phyloP scores from a whole-genome alignment of 2,329 filamentous ascomycete genomes.

The Phialophora chinensis region DNA sequence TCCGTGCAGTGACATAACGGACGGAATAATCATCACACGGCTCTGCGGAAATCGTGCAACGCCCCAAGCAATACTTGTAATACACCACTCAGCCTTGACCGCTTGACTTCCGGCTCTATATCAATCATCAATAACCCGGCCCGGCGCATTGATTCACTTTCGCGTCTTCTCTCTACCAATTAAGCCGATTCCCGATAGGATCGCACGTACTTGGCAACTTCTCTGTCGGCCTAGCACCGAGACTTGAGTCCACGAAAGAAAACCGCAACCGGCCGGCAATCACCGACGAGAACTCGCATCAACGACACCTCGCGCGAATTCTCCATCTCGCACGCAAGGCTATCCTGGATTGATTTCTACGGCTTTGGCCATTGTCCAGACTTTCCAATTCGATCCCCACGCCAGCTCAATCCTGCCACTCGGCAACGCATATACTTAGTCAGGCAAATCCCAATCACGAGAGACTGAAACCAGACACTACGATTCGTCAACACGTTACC shows the following conservation, averaged over 20 bases:
- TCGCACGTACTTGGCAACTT: background rate
- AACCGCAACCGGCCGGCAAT: background rate
- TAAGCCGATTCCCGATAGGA: background rate
- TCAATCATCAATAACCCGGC: constrained; percentile 15
- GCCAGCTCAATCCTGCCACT: constrained; percentile 3
- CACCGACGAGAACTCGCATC: background rate
- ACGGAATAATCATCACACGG: constrained; percentile 17
- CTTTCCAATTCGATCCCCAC: constrained; percentile 3
- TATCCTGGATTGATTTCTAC: background rate
- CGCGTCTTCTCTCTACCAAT: constrained; percentile 12
- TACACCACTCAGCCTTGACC: background rate
- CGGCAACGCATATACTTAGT: constrained; percentile 24
- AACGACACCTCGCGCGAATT: background rate
- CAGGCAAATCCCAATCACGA: constrained; percentile 7
- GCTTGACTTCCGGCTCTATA: constrained; percentile 18
- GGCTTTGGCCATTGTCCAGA: background rate
- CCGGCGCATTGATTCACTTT: constrained; percentile 12
- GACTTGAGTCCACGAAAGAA: background rate
- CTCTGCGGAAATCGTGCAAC: constrained; percentile 15
- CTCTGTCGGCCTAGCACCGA: background rate
- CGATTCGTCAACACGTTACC: constrained; percentile 26
- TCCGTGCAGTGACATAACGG: constrained; percentile 9
- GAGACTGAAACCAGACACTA: background rate
- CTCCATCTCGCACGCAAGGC: background rate
- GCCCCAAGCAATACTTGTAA: background rate